These are phyloP conservation scores for Diddensiella caesifluorescens DNA, from an alignment of 805 yeast genomes.

Conservation along the genomic window DNA sequence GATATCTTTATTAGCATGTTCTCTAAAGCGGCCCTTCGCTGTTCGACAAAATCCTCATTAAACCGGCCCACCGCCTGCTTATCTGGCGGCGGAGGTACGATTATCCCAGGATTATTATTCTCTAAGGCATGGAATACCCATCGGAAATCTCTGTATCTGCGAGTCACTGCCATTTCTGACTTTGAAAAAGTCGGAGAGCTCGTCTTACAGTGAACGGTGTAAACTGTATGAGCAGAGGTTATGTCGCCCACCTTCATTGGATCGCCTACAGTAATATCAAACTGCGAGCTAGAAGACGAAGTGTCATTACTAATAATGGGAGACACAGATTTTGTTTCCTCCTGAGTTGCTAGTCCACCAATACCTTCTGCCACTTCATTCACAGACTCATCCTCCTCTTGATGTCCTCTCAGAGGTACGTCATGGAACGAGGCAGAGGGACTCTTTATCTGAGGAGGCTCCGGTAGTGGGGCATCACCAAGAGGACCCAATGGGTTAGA, in stretches of 20 bases:
- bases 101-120: conserved; percentile 79
- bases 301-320: neutral
- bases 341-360: neutral
- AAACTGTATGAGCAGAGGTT: conserved; percentile 83
- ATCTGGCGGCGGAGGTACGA: conserved; percentile 94
- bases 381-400: neutral
- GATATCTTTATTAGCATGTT: conserved; percentile 77
- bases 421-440: conserved; percentile 12
- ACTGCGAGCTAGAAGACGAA: conserved; percentile 17
- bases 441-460: neutral
- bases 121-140: conserved; percentile 91
- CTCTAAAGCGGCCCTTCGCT: conserved; percentile 77
- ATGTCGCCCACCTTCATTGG: conserved; percentile 90
- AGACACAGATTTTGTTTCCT: neutral
- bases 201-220: conserved; percentile 64
- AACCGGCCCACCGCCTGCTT: conserved; percentile 91
- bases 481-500: conserved; percentile 18
- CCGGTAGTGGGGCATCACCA: conserved; percentile 10
- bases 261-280: conserved; percentile 76
- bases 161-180: conserved; percentile 55
- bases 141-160: conserved; percentile 88
- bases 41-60: conserved; percentile 83
- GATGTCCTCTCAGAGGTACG: conserved; percentile 8
- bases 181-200: conserved; percentile 36
- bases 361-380: neutral